phyloP scores from a whole-genome alignment of 805 yeast genomes.

The Saccharomycopsis schoenii region DNA sequence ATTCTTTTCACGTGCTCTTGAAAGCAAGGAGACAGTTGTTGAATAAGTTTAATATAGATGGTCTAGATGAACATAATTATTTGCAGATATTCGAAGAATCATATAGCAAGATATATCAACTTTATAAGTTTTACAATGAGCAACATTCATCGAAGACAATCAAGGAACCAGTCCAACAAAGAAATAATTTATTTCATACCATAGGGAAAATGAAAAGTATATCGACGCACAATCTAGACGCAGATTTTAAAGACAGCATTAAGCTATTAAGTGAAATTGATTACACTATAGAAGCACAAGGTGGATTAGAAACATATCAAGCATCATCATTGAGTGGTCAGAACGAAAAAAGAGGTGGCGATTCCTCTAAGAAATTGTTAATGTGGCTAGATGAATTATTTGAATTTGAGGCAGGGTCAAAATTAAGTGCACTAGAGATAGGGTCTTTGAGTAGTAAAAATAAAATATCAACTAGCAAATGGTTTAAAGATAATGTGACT shows the following conservation, averaged over 20 bases:
- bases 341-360: slow-evolving; percentile 71
- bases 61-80: background rate
- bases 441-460: slow-evolving; percentile 72
- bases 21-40: slow-evolving; percentile 10
- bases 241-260: slow-evolving; percentile 16
- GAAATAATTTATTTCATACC: slow-evolving; percentile 1
- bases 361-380: slow-evolving; percentile 74
- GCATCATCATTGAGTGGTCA: slow-evolving; percentile 84
- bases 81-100: background rate
- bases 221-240: background rate
- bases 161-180: background rate
- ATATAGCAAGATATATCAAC: background rate
- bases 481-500: slow-evolving; percentile 37
- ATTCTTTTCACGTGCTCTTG: slow-evolving; percentile 14
- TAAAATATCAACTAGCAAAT: slow-evolving; percentile 47
- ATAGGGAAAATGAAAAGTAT: background rate
- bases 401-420: background rate
- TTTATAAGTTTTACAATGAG: background rate
- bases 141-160: background rate
- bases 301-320: slow-evolving; percentile 77
- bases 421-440: slow-evolving; percentile 55
- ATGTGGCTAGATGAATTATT: slow-evolving; percentile 47
- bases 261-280: slow-evolving; percentile 37
- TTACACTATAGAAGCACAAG: slow-evolving; percentile 50
- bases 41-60: background rate